A percentile compares a stretch with the other conserved stretches of the same genome.
phyloP scores from a whole-genome alignment of 192 early-diverging fungal species.

The Coemansia reversa region DNA sequence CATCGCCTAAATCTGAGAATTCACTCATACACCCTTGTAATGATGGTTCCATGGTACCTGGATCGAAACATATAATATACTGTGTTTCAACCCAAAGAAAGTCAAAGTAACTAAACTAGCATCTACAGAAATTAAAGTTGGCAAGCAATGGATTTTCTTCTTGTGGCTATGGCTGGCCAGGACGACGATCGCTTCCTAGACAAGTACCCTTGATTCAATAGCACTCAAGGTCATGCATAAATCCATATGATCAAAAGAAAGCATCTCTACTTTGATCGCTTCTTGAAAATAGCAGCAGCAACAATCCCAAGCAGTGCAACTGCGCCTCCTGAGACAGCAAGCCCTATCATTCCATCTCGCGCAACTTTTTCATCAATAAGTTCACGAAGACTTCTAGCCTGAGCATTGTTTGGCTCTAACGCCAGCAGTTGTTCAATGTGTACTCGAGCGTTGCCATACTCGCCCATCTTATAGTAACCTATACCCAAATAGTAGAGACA shows the following conservation, averaged over 20 bases:
- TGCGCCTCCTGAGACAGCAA: conserved; percentile 82
- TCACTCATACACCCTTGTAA: no score
- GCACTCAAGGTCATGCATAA: background rate
- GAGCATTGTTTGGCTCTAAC: conserved; percentile 80
- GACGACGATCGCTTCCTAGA: no score
- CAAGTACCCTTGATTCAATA: no score
- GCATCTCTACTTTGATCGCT: conserved; percentile 28
- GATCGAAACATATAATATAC: background rate
- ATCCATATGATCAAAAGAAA: background rate
- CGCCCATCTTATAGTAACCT: conserved; percentile 88
- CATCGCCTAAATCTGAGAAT: background rate
- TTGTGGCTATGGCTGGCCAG: background rate
- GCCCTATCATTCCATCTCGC: conserved; percentile 81
- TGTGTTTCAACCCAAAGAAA: background rate
- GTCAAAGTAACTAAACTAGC: background rate
- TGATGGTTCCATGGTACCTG: no score
- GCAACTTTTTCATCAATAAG: conserved; percentile 84
- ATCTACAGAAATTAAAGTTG: background rate
- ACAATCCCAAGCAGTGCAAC: conserved; percentile 66
- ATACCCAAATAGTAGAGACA: conserved; percentile 94
- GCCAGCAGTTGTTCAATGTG: conserved; percentile 80
- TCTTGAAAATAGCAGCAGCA: conserved; percentile 50
- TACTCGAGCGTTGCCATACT: conserved; percentile 78
- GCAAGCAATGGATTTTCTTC: background rate
- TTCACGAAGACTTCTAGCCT: conserved; percentile 67